A percentile compares a stretch with the other conserved stretches of the same genome.
phyloP scores from a whole-genome alignment of 352 stramenopile species.

The Peronospora destructor region DNA sequence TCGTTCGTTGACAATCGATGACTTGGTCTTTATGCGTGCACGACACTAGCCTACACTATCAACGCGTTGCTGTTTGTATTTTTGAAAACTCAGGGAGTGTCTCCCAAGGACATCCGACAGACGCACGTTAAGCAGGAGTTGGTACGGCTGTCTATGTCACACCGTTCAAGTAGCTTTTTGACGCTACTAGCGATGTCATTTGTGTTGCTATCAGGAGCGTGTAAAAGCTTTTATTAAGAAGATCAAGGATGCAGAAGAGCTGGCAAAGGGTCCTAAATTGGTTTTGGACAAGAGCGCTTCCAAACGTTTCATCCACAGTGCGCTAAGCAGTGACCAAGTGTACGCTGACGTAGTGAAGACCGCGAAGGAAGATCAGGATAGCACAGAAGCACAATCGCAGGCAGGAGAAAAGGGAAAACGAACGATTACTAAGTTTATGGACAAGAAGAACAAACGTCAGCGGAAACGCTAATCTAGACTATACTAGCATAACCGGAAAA shows the following conservation, averaged over 20 bases:
- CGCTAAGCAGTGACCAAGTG: constrained; percentile 80
- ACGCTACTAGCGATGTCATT: neutral
- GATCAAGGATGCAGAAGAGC: constrained; percentile 84
- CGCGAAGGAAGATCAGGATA: constrained; percentile 33
- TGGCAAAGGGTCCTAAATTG: constrained; percentile 67
- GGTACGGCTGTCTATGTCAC: constrained; percentile 17
- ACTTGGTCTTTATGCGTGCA: neutral
- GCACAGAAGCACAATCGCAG: constrained; percentile 34
- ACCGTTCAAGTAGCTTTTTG: neutral
- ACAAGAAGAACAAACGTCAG: constrained; percentile 54
- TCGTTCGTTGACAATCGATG: constrained; percentile 1
- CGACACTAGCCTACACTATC: constrained; percentile 67
- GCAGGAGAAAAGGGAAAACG: constrained; percentile 27
- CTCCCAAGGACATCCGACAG: constrained; percentile 81
- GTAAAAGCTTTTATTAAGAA: constrained; percentile 87
- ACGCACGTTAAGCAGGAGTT: constrained; percentile 88
- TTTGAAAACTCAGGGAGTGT: constrained; percentile 82
- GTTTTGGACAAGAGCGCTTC: constrained; percentile 73
- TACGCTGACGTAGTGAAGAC: constrained; percentile 63
- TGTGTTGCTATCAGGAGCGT: constrained; percentile 42
- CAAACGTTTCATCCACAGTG: constrained; percentile 79
- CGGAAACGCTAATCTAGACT: constrained; percentile 36
- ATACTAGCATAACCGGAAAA: constrained; percentile 1
- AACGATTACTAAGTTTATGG: constrained; percentile 15
- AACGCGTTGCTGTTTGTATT: constrained; percentile 85